A percentile compares a stretch with the other conserved stretches of the same genome.
phyloP scores from a whole-genome alignment of 2,329 filamentous ascomycete species.

The Penicillium sp. region DNA sequence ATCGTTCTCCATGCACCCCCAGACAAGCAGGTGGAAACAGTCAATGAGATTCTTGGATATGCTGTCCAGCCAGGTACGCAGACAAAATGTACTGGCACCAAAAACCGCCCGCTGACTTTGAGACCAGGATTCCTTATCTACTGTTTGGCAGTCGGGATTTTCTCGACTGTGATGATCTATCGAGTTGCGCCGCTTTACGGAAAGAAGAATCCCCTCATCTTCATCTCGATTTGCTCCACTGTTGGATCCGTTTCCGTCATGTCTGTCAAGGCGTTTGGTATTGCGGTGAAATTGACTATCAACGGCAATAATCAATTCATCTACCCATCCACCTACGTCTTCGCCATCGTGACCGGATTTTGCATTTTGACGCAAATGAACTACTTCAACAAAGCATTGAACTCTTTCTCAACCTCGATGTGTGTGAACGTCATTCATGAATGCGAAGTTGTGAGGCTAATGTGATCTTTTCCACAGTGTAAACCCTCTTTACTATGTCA shows the following conservation, averaged over 20 bases:
- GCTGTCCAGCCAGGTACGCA: constrained; percentile 81
- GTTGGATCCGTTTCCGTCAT: constrained; percentile 98
- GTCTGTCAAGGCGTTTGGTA: constrained; percentile 98
- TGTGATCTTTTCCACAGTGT: constrained; percentile 57
- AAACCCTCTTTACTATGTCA: constrained; percentile 95
- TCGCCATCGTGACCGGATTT: constrained; percentile 85
- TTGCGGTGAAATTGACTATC: constrained; percentile 92
- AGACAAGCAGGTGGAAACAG: constrained; percentile 84
- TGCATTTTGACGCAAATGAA: constrained; percentile 99
- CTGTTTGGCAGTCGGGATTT: constrained; percentile 73
- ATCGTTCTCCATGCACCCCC: constrained; percentile 97
- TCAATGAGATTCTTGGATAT: constrained; percentile 87
- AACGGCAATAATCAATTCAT: constrained; percentile 92
- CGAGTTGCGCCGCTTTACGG: constrained; percentile 84
- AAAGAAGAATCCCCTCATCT: constrained; percentile 93
- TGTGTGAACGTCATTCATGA: constrained; percentile 50
- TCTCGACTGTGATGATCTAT: constrained; percentile 95
- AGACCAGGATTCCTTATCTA: constrained; percentile 81
- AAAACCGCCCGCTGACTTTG: neutral
- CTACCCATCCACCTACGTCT: constrained; percentile 94
- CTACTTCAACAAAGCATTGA: constrained; percentile 98
- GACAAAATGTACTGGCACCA: neutral
- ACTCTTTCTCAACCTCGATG: constrained; percentile 97
- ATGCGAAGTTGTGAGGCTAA: constrained; percentile 4
- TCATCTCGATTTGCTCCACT: constrained; percentile 95